These are phyloP conservation scores for Tulasnella sp. DNA, from an alignment of 768 basidiomycete genomes.

Conservation along the genomic window DNA sequence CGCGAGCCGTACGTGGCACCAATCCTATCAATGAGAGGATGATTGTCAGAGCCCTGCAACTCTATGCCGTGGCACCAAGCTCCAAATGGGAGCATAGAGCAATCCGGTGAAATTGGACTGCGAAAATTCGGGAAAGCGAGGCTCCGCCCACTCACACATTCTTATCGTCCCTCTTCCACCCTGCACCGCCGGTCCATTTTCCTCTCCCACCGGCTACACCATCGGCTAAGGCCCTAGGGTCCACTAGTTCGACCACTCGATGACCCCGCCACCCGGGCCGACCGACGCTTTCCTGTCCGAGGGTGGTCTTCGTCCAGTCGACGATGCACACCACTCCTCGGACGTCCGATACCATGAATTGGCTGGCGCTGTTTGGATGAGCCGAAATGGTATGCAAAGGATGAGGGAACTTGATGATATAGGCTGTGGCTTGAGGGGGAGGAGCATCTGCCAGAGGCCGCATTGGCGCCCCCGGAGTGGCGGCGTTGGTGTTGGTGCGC, in stretches of 20 bases:
- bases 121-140: no score
- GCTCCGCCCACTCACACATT: slow-evolving; percentile 57
- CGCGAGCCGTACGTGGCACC: slow-evolving; percentile 70
- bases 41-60: background rate
- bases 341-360: slow-evolving; percentile 72
- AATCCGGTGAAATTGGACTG: no score
- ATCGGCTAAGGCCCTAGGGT: slow-evolving; percentile 60
- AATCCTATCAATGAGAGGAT: slow-evolving; percentile 46
- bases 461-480: slow-evolving; percentile 19
- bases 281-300: slow-evolving; percentile 45
- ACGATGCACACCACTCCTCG: slow-evolving; percentile 70
- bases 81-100: background rate
- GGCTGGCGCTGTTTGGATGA: slow-evolving; percentile 67
- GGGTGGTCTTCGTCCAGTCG: slow-evolving; percentile 73
- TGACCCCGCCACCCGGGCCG: slow-evolving; percentile 52
- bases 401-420: slow-evolving; percentile 53
- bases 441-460: slow-evolving; percentile 33
- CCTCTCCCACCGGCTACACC: slow-evolving; percentile 47
- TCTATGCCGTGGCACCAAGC: background rate
- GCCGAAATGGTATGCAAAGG: slow-evolving; percentile 65
- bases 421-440: slow-evolving; percentile 60
- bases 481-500: slow-evolving; percentile 37
- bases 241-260: slow-evolving; percentile 66
- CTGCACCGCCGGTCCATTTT: slow-evolving; percentile 56
- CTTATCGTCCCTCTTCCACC: slow-evolving; percentile 65